Evolutionary conservation across 768 basidiomycete genomes (phyloP), one percentile per base, ranked within the genome.

Genomic region (Mycena albidolilacea): DNA sequence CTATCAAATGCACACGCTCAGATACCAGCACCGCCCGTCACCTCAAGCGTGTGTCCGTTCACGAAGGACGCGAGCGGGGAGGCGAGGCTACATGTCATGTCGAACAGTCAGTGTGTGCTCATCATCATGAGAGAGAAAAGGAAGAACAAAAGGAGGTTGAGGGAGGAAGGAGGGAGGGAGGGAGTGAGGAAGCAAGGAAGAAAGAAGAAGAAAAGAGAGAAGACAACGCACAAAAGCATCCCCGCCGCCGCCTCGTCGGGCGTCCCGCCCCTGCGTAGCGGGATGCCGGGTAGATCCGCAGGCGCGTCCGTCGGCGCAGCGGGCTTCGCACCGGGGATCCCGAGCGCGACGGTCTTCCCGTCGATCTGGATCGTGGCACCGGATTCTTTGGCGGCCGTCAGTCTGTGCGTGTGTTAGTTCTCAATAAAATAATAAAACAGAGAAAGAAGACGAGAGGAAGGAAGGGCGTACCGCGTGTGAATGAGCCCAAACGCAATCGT

Each of bases 271-370:
- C 94, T 85, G 50, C 89, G 85, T 35, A 96, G 87, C n/a, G 96
- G 92, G 79, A 87, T 89, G 23, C 78, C 74, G 14, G 82, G 84
- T 73, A 54, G 30, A 30, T 30, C 30, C 30, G 4, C 30, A 4
- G 30, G 10, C 52, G 5, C 52, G 52, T 8, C 10, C 6, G 21
- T 23, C 21, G 21, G 21, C 7, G 21, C 79, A 0, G 86, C 82
- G 55, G 84, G 80, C 67, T 81, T 85, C 3, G 86, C 88, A 17
- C 86, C 86, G 4, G 95, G 95, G 69, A 96, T 90, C 70, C 95
- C 95, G 10, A 96, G 86, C 9, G 93, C 90, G 72, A 96, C 93
- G 79, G 92, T 92, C 87, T 95, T 93, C 5, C 95, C 95, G 73
- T 90, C 90, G 61, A 96, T 92, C 79, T 92, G 91, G 79, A 96